phyloP scores from a whole-genome alignment of 345 rosid species.

The Hevea brasiliensis region DNA sequence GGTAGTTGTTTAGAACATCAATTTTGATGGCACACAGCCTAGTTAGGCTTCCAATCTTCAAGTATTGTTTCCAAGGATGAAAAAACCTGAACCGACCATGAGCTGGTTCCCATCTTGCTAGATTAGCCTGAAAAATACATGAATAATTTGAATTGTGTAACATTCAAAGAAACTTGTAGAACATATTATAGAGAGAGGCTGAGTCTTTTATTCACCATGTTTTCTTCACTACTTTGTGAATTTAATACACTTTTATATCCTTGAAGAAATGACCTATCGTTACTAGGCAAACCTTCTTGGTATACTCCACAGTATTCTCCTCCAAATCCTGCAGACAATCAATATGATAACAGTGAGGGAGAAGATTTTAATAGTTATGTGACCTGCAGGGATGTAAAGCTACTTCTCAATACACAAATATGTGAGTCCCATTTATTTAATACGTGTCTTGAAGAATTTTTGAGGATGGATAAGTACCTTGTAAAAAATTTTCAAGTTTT shows the following conservation, averaged over 20 bases:
- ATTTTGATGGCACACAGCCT: slow-evolving; percentile 59
- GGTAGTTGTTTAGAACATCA: slow-evolving; percentile 59
- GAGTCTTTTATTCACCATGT: slow-evolving; percentile 42
- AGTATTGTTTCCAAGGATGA: slow-evolving; percentile 75
- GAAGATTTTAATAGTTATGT: slow-evolving; percentile 1
- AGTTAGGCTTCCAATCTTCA: slow-evolving; percentile 43
- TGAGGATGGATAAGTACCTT: slow-evolving; percentile 27
- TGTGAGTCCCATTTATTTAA: too few relatives aligned
- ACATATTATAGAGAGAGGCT: too few relatives aligned
- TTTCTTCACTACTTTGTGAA: slow-evolving; percentile 65
- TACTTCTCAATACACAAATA: too few relatives aligned
- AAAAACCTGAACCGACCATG: slow-evolving; percentile 64
- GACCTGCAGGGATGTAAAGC: too few relatives aligned
- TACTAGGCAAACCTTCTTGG: slow-evolving; percentile 23
- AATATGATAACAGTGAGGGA: too few relatives aligned
- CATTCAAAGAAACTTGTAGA: too few relatives aligned
- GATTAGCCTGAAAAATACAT: slow-evolving; percentile 50
- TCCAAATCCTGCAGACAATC: slow-evolving; percentile 48
- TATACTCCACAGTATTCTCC: slow-evolving; percentile 37
- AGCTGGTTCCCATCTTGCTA: slow-evolving; percentile 83
- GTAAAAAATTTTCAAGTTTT: slow-evolving; percentile 52
- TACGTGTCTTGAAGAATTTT: too few relatives aligned
- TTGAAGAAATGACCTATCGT: slow-evolving; percentile 35
- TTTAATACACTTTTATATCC: slow-evolving; percentile 53
- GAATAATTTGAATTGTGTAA: slow-evolving; percentile 8